phyloP scores from a whole-genome alignment of 2,329 filamentous ascomycete species.

The Diaporthe capsici region DNA sequence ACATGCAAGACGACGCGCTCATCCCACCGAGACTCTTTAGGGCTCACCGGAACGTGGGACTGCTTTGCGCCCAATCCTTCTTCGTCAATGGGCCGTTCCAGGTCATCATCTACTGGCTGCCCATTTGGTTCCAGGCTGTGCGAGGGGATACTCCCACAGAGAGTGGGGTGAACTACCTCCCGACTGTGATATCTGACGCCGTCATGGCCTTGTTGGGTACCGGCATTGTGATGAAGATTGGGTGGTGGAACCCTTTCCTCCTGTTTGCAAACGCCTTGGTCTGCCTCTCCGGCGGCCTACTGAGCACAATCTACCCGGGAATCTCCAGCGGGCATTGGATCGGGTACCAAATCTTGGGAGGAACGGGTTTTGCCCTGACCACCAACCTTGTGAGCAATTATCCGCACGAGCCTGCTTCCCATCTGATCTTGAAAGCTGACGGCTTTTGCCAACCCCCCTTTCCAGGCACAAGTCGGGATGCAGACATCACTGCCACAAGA shows the following conservation, averaged over 20 bases:
- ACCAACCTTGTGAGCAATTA: background rate
- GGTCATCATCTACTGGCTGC: constrained; percentile 61
- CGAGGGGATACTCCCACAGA: constrained; percentile 54
- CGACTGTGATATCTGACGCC: constrained; percentile 53
- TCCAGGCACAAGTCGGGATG: constrained; percentile 47
- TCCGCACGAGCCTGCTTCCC: background rate
- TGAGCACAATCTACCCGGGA: constrained; percentile 53
- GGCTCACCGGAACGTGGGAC: constrained; percentile 57
- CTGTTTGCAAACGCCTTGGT: constrained; percentile 52
- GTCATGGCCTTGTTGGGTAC: constrained; percentile 50
- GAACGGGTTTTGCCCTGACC: constrained; percentile 59
- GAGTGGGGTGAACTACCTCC: constrained; percentile 57
- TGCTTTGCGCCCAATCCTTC: constrained; percentile 57
- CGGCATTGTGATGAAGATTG: constrained; percentile 53
- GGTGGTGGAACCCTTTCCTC: constrained; percentile 45
- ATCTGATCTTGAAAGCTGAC: background rate
- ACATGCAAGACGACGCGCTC: constrained; percentile 63
- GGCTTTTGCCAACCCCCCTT: constrained; percentile 15
- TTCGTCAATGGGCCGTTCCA: constrained; percentile 61
- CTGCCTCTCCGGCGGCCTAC: constrained; percentile 53
- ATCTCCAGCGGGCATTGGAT: constrained; percentile 56
- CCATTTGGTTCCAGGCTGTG: constrained; percentile 66
- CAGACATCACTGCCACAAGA: background rate
- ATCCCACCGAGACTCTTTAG: constrained; percentile 62
- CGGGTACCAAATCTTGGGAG: constrained; percentile 62